Percentiles rank a stretch among this genome's conserved stretches.
phyloP scores from a whole-genome alignment of 495 filamentous ascomycete species.

The Glarea lozoyensis region DNA sequence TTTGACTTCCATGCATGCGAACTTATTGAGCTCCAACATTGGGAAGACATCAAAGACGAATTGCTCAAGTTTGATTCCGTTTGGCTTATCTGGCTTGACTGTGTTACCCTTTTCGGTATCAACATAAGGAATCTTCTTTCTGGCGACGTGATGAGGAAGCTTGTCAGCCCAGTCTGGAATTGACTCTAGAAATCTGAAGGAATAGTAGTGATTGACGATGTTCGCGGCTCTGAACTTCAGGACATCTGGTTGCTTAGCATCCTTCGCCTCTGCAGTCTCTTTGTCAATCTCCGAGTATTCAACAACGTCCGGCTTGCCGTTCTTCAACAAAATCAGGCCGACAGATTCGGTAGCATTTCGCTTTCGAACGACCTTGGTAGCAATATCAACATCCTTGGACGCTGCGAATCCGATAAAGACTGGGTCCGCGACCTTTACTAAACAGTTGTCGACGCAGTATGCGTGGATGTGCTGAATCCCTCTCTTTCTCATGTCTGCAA shows the following conservation, averaged over 20 bases:
- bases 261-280: constrained; percentile 76
- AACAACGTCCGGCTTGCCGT: constrained; percentile 94
- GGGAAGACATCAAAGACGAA: constrained; percentile 99
- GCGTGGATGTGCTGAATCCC: constrained; percentile 94
- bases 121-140: constrained; percentile 94
- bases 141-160: constrained; percentile 89
- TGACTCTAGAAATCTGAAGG: constrained; percentile 81
- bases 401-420: constrained; percentile 92
- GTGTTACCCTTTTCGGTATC: constrained; percentile 65
- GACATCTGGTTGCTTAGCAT: constrained; percentile 70
- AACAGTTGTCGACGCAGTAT: constrained; percentile 97
- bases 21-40: constrained; percentile 73
- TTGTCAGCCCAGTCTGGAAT: constrained; percentile 79
- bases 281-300: constrained; percentile 98
- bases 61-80: constrained; percentile 98
- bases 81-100: constrained; percentile 86
- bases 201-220: constrained; percentile 99
- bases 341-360: constrained; percentile 95
- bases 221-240: constrained; percentile 97
- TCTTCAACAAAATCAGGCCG: constrained; percentile 87
- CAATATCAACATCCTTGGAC: constrained; percentile 84
- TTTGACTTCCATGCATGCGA: constrained; percentile 90
- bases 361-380: constrained; percentile 97
- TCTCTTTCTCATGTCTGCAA: constrained; percentile 79
- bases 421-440: constrained; percentile 96